Base-by-base conservation (phyloP, 257 asterid species). In the Solanum sparsipilum region DNA sequence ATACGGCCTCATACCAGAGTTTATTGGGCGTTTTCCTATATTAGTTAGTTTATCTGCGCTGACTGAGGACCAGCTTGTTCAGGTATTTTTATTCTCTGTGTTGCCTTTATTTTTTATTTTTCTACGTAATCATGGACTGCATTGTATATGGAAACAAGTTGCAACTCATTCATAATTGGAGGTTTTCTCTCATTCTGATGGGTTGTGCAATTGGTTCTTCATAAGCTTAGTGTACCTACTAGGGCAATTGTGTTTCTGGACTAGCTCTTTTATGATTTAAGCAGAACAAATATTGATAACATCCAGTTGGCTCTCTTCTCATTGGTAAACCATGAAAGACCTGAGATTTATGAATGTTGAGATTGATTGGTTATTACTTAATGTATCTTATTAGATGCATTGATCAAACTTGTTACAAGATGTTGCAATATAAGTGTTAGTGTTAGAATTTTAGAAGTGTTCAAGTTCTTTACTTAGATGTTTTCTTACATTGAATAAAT, bases 21-120 rank as follows among this genome's bases (percentile, higher is more conserved):
- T 94, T 91, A 92, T 95, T 89, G 98, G 99, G 88, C 98, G 99
- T 87, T 95, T 96, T 91, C 99, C 99, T 86, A 94, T 96, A 89
- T 93, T 96, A 93, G 99, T 96, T 90, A 93, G 95, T 90, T 90
- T 96, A 92, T 92, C 95, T 63, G 98, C 99, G 89, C 93, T 96
- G 88, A 92, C 97, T 4, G 98, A 94, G 92, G 96, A 95, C 89
- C 98, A 96, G 91, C 98, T 96, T 93, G 97, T 96, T 87, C 94
- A 93, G 98, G 99, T 96, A 91, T 89, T 83, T 85, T 81, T 56
- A 73, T 75, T 73, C 34, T 84, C 70, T 78, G 10, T 21, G 20
- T 84, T 86, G 44, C 89, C 65, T 29, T 81, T 29, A 46, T 18
- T 15, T 41, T 46, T 46, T 29, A 27, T 27, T 79, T 81, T 46